Percentiles rank a stretch among this genome's conserved stretches.
Conservation (phyloP, 2,329 filamentous ascomycete genomes). For the Penicillium sp. region DNA sequence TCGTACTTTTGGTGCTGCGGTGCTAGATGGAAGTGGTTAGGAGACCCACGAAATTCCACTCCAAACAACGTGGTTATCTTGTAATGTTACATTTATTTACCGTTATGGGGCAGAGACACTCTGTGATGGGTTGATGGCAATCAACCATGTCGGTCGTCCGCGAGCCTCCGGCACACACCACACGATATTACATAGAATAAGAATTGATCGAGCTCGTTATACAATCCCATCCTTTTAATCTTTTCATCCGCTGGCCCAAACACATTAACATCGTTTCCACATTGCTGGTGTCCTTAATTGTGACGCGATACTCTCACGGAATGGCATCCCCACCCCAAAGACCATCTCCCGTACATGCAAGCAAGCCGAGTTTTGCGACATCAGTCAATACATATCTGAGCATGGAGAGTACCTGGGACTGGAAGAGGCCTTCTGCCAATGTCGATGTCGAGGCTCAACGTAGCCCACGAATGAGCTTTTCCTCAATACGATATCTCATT, state of each 20-base stretch:
- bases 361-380: not conserved
- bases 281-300: not conserved
- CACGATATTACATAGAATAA: not conserved
- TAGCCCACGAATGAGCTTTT: not conserved
- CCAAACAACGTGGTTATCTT: not conserved
- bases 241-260: not conserved
- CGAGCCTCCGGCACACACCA: not conserved
- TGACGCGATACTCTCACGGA: not conserved
- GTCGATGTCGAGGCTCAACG: not conserved
- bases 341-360: not conserved
- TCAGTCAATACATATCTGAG: not conserved
- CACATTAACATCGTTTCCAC: not conserved
- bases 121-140: not conserved
- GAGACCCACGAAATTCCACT: not conserved
- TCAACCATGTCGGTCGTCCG: not conserved
- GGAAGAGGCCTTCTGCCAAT: not conserved
- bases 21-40: not conserved
- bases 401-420: not conserved
- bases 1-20: not conserved
- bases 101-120: not conserved
- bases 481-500: not conserved
- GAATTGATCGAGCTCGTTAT: not conserved
- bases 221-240: not conserved
- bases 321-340: not conserved
- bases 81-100: not conserved